A percentile compares a stretch with the other conserved stretches of the same genome.
Conservation (phyloP, 768 basidiomycete species). For the Tylopilus plumbeoviolaceoides region DNA sequence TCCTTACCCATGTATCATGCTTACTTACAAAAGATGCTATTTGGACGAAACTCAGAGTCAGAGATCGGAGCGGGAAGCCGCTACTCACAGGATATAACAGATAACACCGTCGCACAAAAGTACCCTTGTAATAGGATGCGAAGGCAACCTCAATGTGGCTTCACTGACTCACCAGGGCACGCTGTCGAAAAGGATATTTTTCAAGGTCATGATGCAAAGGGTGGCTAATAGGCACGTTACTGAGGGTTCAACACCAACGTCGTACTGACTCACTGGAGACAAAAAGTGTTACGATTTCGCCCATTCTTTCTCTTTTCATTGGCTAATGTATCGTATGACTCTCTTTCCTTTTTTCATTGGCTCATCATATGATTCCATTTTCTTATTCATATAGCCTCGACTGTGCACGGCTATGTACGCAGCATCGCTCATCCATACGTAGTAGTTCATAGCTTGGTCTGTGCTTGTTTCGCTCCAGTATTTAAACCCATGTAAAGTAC, state of each 20-base stretch:
- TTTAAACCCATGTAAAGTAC: too few relatives aligned
- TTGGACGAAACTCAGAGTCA: neutral
- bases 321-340: too few relatives aligned
- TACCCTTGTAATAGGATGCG: neutral
- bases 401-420: too few relatives aligned
- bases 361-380: too few relatives aligned
- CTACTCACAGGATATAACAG: constrained; percentile 17
- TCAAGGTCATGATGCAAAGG: constrained; percentile 19
- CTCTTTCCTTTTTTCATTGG: too few relatives aligned
- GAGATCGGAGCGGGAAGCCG: neutral
- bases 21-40: constrained; percentile 14
- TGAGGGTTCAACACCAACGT: neutral
- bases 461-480: too few relatives aligned
- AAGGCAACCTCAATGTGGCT: neutral
- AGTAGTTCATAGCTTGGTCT: too few relatives aligned
- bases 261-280: constrained; percentile 15
- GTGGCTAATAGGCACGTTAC: constrained; percentile 10
- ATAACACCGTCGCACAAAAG: constrained; percentile 12
- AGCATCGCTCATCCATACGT: too few relatives aligned
- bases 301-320: constrained; percentile 11
- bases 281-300: constrained; percentile 10
- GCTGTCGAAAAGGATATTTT: neutral
- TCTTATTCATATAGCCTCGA: too few relatives aligned
- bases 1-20: neutral
- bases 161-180: neutral